Evolutionary conservation across 2,329 filamentous ascomycete species (phyloP), one percentile per base, ranked within the genome.

Genomic region (Phoma sp.): DNA sequence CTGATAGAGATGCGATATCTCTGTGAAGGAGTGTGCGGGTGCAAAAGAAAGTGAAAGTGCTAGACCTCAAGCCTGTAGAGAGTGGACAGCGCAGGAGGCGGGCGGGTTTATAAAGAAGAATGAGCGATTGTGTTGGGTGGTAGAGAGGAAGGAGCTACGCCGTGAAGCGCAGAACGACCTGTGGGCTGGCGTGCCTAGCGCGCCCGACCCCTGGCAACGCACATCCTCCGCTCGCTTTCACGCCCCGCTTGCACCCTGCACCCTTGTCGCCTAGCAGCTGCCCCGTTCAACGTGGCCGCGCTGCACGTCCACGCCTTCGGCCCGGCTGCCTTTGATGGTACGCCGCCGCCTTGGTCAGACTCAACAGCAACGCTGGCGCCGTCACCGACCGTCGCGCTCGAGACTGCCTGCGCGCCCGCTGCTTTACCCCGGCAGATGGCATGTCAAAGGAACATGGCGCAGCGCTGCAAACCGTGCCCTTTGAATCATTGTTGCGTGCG

Each of bases 31-130:
- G 62, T 60, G 61, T 48, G 56, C 26, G 39, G 9, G 32, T 61
- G 55, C 42, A 60, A 73, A 73, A 53, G 66, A 65, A 71, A 61
- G 60, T 61, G 63, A 57, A 65, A 65, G 51, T 60, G 51, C 51
- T 70, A 73, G 68, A 70, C 72, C 57, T 74, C 72, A 73, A 74
- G 72, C 70, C 71, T 74, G 71, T 71, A 74, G 57, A 73, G 69
- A 73, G 68, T 70, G 69, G 53, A 73, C 68, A 72, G 68, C 61
- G 58, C 38, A 52, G 61, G 52, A 62, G 57, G 47, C 57, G 64
- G 47, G 49, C 25, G 32, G 18, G 53, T 52, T 68, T 64, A 65
- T 67, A 68, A 65, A 66, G 63, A 66, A 38, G 63, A 66, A 38
- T 36, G 61, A 56, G 56, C 34, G 62, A 56, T 28, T 38, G 56